Evolutionary conservation across 805 yeast genomes (phyloP), one percentile per base, ranked within the genome.

Genomic region (Yamadazyma paraphyllophila): DNA sequence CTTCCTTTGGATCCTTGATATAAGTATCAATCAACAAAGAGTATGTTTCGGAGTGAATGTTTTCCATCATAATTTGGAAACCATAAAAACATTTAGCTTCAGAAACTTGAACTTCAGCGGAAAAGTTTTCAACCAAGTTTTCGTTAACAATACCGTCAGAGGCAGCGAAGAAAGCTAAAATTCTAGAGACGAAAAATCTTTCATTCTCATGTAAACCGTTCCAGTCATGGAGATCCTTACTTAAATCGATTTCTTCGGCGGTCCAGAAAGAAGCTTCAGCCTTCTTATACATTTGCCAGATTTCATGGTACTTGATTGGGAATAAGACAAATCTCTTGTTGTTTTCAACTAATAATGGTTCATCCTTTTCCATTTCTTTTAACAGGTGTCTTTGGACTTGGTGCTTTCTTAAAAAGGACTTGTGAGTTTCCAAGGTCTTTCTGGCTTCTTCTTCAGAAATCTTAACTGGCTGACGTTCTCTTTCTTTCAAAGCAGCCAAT

Each of bases 201-300:
- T 92, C 99, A 66, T 91, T 92, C 47, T 88, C 94, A 64, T 77
- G 91, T 76, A 92, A 76, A 61, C 77, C 76, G 66, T 88, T 91
- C 99, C 99, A 92, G 74, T 92, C 99, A 60, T 79, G 80, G 49
- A 78, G 63, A 69, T 92, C 99, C 76, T 92, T 94, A 45, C 95
- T 83, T 54, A 92, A 80, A 71, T 92, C 99, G 55, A 92, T 90
- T 74, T 94, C 99, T 76, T 92, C 99, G 39, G 98, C 97, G 34
- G 98, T 94, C 99, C 99, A 92, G 80, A 92, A 92, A 5, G 98
- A 92, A 12, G 99, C 99, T 77, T 94, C 99, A 42, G 98, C 97
- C 73, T 92, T 89, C 78, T 92, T 92, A 74, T 92, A 92, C 78
- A 95, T 91, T 70, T 92, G 96, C 98, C 98, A 92, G 67, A 92